Conservation (phyloP, 78 protist species). For the Dictyostelium citrinum region DNA sequence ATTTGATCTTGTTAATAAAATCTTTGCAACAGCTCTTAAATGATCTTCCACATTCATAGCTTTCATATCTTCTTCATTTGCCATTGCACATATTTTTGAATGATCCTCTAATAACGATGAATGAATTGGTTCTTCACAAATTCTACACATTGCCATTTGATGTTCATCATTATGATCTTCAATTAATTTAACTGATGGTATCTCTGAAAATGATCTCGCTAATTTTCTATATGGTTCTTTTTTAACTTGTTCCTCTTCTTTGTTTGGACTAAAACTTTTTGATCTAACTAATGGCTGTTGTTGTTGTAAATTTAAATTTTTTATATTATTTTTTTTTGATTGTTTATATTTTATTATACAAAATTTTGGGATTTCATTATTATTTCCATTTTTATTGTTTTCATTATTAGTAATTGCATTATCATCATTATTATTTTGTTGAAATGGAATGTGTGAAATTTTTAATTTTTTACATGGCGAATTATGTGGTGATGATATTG, state of each 20-base stretch:
- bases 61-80: conserved; percentile 76
- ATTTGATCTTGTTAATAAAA: conserved; percentile 43
- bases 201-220: conserved; percentile 70
- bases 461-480: neutral
- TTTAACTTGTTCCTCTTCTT: neutral
- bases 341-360: neutral
- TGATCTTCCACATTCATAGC: conserved; percentile 80
- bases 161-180: neutral
- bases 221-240: conserved; percentile 9
- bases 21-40: conserved; percentile 53
- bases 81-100: conserved; percentile 78
- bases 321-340: neutral
- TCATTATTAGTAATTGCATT: neutral
- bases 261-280: conserved; percentile 66
- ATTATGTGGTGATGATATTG: neutral
- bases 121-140: conserved; percentile 74
- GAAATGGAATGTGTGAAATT: neutral
- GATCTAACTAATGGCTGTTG: conserved; percentile 60
- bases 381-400: neutral
- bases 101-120: conserved; percentile 62
- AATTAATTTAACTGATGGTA: conserved; percentile 32
- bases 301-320: neutral
- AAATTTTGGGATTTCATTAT: neutral
- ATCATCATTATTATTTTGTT: neutral
- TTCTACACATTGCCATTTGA: conserved; percentile 74